Evolutionary conservation across 257 asterid genomes (phyloP).

Genomic region (Ehretia macrophylla): DNA sequence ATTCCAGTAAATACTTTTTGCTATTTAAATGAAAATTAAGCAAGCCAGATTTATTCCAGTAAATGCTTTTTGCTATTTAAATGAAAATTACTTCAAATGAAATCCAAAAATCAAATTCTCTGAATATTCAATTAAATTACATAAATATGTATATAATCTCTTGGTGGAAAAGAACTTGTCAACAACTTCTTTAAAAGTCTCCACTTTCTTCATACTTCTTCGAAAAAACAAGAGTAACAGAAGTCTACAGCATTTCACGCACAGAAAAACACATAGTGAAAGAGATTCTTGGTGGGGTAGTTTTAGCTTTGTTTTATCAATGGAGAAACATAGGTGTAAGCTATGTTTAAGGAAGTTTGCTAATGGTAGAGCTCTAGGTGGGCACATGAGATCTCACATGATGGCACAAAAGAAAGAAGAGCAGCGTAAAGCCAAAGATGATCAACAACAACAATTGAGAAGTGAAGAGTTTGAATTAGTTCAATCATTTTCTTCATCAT

Average conservation of each 20-base stretch:
- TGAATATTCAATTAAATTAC: neutral
- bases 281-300: too few species aligned
- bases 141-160: neutral
- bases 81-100: neutral
- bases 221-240: neutral
- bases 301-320: constrained; percentile 3
- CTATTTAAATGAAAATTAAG: constrained; percentile 3
- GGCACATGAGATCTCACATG: constrained; percentile 94
- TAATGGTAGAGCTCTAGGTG: constrained; percentile 87
- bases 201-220: constrained; percentile 13
- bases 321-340: constrained; percentile 81
- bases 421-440: neutral
- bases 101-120: neutral
- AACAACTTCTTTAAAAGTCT: constrained; percentile 17
- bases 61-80: constrained; percentile 45
- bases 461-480: constrained; percentile 28
- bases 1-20: constrained; percentile 65
- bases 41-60: too few species aligned
- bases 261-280: too few species aligned
- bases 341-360: constrained; percentile 57
- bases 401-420: constrained; percentile 21
- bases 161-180: constrained; percentile 18
- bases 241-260: too few species aligned
- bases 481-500: constrained; percentile 18
- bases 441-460: too few species aligned